Percentiles rank a stretch among this genome's conserved stretches.
Evolutionary conservation across 2,329 filamentous ascomycete species (phyloP).

Genomic region (Xylogone sp.): DNA sequence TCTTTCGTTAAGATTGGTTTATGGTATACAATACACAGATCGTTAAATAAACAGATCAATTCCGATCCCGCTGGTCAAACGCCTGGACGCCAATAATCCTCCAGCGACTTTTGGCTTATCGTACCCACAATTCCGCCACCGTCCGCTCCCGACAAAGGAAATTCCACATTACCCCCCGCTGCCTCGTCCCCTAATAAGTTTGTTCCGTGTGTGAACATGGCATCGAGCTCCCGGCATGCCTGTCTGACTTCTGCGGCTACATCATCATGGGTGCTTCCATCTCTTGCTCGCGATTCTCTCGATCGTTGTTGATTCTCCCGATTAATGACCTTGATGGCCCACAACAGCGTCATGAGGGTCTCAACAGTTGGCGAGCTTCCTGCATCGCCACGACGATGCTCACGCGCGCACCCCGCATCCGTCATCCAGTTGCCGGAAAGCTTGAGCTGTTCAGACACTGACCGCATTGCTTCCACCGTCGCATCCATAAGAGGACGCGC

Average conservation of each 20-base stretch:
- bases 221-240: slow-evolving; percentile 19
- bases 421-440: slow-evolving; percentile 26
- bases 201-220: slow-evolving; percentile 19
- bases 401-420: slow-evolving; percentile 18
- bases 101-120: slow-evolving; percentile 24
- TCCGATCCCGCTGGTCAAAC: slow-evolving; percentile 5
- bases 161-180: slow-evolving; percentile 5
- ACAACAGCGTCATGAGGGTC: slow-evolving; percentile 28
- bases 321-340: slow-evolving; percentile 26
- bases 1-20: neutral
- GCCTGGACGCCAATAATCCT: slow-evolving; percentile 21
- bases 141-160: slow-evolving; percentile 8
- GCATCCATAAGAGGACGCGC: slow-evolving; percentile 71
- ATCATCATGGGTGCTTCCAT: no score
- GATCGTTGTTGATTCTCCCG: slow-evolving; percentile 17
- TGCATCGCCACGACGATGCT: slow-evolving; percentile 13
- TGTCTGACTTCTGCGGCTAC: slow-evolving; percentile 22
- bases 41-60: neutral
- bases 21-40: neutral
- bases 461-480: slow-evolving; percentile 71
- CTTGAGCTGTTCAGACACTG: slow-evolving; percentile 50
- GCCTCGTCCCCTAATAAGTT: slow-evolving; percentile 3
- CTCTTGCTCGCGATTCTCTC: slow-evolving; percentile 19
- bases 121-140: slow-evolving; percentile 3
- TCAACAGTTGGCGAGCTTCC: slow-evolving; percentile 23